Base-by-base conservation (phyloP, 2,329 filamentous ascomycete genomes). In the Fusarium paranaense region DNA sequence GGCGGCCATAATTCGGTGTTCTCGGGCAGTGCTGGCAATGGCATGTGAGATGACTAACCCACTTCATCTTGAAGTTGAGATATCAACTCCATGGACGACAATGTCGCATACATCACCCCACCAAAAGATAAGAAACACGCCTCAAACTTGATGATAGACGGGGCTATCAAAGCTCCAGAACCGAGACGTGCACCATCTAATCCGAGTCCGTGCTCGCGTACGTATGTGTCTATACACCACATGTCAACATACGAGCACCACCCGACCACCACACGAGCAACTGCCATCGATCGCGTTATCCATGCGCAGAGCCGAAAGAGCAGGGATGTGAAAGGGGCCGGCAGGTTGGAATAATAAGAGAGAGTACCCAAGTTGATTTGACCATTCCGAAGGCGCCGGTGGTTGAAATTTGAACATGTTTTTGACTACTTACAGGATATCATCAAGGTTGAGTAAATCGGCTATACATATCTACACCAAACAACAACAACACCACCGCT, bases 221-320 rank as follows among this genome's bases (percentile, higher is more conserved):
- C 22, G 20, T 35, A n/a, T n/a, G 42, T 25, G 33, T 50, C 10
- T 20, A 13, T 32, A 20, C 22, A 27, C 66, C 52, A 45, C 64
- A 45, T 52, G 56, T 30, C 62, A 77, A 67, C 75, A 69, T 76
- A 76, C 71, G 71, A 76, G 63, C 47, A 74, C 50, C 75, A 69
- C 42, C 63, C 75, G 67, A 78, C 62, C 57, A 69, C 65, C 70
- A 70, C 65, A 70, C 66, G 25, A 74, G 60, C 38, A 42, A 11
- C 42, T 14, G 11, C 52, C 54, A 42, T 27, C 16, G 27, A 67
- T 71, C 66, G 58, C 54, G 61, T 64, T 67, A 74, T 38, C 13
- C 32, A 50, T 62, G 64, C 32, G 32, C 63, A 69, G 33, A 66
- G n/a, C 54, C 50, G 59, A 66, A 33, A 61, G 56, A 52, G 27